Conservation (phyloP, 2,329 filamentous ascomycete species). For the Epicoccum nigrum region DNA sequence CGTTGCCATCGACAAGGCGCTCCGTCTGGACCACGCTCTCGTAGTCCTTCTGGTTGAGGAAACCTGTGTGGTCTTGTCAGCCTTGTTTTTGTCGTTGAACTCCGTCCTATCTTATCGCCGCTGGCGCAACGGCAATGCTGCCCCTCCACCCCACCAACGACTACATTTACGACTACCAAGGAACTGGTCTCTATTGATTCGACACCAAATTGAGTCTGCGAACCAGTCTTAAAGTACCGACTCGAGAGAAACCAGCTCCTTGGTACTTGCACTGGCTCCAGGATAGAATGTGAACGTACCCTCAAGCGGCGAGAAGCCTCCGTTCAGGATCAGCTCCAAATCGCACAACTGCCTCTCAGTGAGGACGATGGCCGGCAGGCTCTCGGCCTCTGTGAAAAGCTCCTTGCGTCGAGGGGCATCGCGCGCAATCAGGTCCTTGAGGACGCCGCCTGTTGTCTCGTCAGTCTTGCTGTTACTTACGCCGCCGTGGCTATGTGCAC, state of each 20-base stretch:
- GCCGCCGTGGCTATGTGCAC: not conserved
- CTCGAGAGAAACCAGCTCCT: too few species aligned
- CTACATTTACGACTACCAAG: not conserved
- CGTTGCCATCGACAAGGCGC: constrained; percentile 83
- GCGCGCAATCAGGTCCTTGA: constrained; percentile 96
- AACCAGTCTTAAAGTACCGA: too few species aligned
- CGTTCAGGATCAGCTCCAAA: constrained; percentile 95
- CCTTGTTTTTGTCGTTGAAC: too few species aligned
- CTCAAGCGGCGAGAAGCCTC: constrained; percentile 96
- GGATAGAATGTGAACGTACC: constrained; percentile 62
- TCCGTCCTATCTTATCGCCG: too few species aligned
- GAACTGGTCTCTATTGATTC: too few species aligned
- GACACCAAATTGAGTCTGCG: too few species aligned
- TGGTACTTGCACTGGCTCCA: too few species aligned
- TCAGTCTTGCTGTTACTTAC: constrained; percentile 1
- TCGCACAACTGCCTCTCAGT: constrained; percentile 96
- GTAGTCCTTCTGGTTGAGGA: constrained; percentile 98
- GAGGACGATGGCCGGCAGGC: constrained; percentile 80
- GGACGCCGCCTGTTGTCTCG: constrained; percentile 66
- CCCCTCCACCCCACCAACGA: constrained; percentile 10
- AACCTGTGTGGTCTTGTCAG: constrained; percentile 63
- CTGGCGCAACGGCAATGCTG: constrained; percentile 2
- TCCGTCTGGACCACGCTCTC: constrained; percentile 88
- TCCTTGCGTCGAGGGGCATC: constrained; percentile 83
- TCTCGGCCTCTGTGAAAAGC: constrained; percentile 84